Evolutionary conservation across 2,329 filamentous ascomycete species (phyloP).

Genomic region (Tolypocladium amazonense): DNA sequence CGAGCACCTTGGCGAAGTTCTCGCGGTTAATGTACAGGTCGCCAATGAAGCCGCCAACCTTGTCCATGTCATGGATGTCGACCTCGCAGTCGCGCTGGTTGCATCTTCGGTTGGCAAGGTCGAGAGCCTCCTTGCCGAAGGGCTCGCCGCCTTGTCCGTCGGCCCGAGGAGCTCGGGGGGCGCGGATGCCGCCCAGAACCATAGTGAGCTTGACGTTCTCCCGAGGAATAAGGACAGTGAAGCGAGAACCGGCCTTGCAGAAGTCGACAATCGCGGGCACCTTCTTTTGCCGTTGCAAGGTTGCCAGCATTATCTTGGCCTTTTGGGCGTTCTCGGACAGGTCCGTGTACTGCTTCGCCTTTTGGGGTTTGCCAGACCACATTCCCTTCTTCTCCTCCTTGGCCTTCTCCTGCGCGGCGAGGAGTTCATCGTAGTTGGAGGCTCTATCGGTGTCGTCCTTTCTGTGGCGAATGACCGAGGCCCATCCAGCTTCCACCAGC

Average conservation of each 20-base stretch:
- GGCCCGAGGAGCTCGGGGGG: constrained; percentile 70
- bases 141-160: constrained; percentile 76
- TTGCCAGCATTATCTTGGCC: constrained; percentile 84
- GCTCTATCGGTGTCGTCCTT: constrained; percentile 92
- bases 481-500: constrained; percentile 87
- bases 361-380: constrained; percentile 83
- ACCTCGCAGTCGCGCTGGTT: constrained; percentile 95
- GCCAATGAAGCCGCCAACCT: constrained; percentile 94
- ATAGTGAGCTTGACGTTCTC: constrained; percentile 93
- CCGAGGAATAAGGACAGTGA: constrained; percentile 81
- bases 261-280: constrained; percentile 92
- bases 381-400: constrained; percentile 88
- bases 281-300: constrained; percentile 82
- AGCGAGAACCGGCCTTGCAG: constrained; percentile 92
- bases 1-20: constrained; percentile 84
- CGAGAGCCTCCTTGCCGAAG: constrained; percentile 88
- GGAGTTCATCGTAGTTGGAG: constrained; percentile 83
- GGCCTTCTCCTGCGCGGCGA: constrained; percentile 70
- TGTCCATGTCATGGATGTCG: constrained; percentile 89
- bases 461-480: constrained; percentile 86
- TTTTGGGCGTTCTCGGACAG: constrained; percentile 90
- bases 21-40: constrained; percentile 88
- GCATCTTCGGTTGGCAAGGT: constrained; percentile 78
- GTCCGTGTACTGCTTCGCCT: constrained; percentile 73
- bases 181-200: constrained; percentile 85